Percentiles rank a stretch among this genome's conserved stretches.
Conservation (phyloP, 163 green algal species). For the Prototheca wickerhamii region DNA sequence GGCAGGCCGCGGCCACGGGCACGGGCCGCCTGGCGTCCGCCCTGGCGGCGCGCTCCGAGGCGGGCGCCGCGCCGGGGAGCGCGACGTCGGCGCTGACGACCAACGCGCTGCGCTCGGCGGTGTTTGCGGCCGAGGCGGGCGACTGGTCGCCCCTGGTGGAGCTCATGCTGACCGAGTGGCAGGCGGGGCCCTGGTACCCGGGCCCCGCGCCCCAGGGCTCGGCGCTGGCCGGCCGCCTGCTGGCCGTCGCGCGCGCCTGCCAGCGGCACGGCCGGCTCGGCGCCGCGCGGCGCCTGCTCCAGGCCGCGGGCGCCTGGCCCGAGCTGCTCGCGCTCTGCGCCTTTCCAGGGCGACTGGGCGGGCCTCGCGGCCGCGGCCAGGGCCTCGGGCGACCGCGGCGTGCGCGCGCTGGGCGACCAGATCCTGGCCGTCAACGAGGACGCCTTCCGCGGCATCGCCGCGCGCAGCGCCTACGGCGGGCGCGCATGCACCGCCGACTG, state of each 20-base stretch:
- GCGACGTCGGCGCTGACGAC: not conserved
- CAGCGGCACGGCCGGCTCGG: conserved; percentile 35
- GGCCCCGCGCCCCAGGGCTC: conserved; percentile 28
- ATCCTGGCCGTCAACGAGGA: conserved; percentile 37
- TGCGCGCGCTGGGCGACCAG: conserved; percentile 27
- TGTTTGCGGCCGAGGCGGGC: conserved; percentile 17
- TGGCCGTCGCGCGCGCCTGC: conserved; percentile 30
- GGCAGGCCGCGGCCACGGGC: conserved; percentile 41
- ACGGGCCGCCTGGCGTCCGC: conserved; percentile 44
- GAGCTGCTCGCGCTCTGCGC: conserved; percentile 44
- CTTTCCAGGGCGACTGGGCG: conserved; percentile 48
- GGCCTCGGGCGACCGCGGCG: conserved; percentile 12
- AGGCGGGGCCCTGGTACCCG: conserved; percentile 12
- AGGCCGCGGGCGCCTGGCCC: conserved; percentile 35
- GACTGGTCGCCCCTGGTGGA: conserved; percentile 22
- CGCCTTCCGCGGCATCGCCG: conserved; percentile 21
- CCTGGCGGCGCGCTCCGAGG: conserved; percentile 28
- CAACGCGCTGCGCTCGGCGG: conserved; percentile 10
- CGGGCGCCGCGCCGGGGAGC: not conserved
- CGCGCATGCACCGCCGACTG: conserved; percentile 29
- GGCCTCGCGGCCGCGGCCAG: conserved; percentile 16
- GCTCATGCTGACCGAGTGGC: conserved; percentile 16
- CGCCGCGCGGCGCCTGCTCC: conserved; percentile 24
- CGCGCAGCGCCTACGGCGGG: conserved; percentile 16
- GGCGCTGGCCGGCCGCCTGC: conserved; percentile 20